Evolutionary conservation across 345 rosid genomes (phyloP), one percentile per base, ranked within the genome.

Genomic region (Gossypium ekmanianum): DNA sequence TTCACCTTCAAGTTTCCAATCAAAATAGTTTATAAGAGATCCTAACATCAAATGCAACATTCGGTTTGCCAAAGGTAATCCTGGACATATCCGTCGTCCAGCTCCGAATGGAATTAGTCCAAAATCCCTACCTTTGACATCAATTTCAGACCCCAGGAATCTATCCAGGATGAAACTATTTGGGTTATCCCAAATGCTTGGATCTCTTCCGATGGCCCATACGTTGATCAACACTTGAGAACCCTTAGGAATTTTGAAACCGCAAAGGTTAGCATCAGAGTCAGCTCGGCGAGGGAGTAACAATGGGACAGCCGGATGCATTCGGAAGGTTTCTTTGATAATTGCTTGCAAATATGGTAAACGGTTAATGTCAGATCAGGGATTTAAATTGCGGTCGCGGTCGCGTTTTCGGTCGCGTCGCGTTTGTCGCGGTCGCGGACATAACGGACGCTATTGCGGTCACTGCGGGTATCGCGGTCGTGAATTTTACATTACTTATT

Each of bases 71-170:
- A 86, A 48, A 1, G 81, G 66, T 75, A 82, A 22, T 48, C 86
- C 83, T 0, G 87, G 87, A 26, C 92, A 88, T 4, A 86, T 82
- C 48, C 90, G 56, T 45, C 88, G 57, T 2, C 88, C 90, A 0
- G 44, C 81, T 2, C 88, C 90, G 4, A 86, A 85, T 0, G 86
- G 92, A 59, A 83, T 75, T 0, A 86, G 65, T 79, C 76, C 83
- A 45, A 78, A 86, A 65, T 78, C 24, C 16, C 24, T 74, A 8
- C 88, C 90, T 76, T 45, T 73, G 0, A 71, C 57, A 70, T 83
- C 88, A 5, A 82, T 41, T 1, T 81, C 76, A 0, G 82, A 75
- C 0, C 78, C 85, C 71, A 88, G 34, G 72, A 88, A 88, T 50
- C 90, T 86, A 70, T 85, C 88, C 0, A 88, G 90, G 52, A 71